Base-by-base conservation (phyloP, 441 rosid species). In the Melastoma candidum region DNA sequence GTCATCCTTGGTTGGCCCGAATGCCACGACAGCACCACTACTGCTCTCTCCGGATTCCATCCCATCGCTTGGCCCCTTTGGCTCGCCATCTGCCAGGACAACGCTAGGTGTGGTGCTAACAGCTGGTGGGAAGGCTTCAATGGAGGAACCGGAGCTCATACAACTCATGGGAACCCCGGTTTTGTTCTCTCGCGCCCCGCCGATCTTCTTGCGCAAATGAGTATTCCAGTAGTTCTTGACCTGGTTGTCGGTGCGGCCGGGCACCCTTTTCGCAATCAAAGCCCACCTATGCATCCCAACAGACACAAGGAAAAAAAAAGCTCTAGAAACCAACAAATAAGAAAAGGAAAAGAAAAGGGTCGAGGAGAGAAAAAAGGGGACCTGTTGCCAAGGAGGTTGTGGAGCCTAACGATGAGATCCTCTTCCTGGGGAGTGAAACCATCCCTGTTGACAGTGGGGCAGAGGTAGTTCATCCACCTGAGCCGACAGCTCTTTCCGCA, bases 371-470 rank as follows among this genome's bases (percentile, higher is more conserved):
- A 17, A 27, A 27, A n/a, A 27, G n/a, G 13, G 6, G 24, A 51
- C 54, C 54, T 51, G 54, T 51, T 51, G 44, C 54, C 54, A 26
- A 51, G 44, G 44, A 51, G 54, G 41, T 7, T 51, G 54, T 27
- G 54, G 54, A 17, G 22, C 22, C 22, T 17, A 17, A 17, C 22
- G 22, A 17, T 17, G 22, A 17, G 22, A 17, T 17, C 22, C 22
- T 17, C 22, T 17, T 17, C 22, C 22, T 17, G 22, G 22, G 22
- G 22, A 17, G 22, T 17, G 22, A 17, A 17, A 17, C 22, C 22
- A 17, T 17, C 22, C 22, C 22, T 17, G 22, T 17, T 17, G 22
- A 17, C 22, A 17, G 22, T 17, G 22, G 22, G 22, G 22, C 22
- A 17, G 22, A 17, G 22, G 22, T 17, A 17, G 22, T 17, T 17